These are phyloP conservation scores for Mortierella sp. DNA, from an alignment of 371 early-diverging fungal species.

Conservation along the genomic window DNA sequence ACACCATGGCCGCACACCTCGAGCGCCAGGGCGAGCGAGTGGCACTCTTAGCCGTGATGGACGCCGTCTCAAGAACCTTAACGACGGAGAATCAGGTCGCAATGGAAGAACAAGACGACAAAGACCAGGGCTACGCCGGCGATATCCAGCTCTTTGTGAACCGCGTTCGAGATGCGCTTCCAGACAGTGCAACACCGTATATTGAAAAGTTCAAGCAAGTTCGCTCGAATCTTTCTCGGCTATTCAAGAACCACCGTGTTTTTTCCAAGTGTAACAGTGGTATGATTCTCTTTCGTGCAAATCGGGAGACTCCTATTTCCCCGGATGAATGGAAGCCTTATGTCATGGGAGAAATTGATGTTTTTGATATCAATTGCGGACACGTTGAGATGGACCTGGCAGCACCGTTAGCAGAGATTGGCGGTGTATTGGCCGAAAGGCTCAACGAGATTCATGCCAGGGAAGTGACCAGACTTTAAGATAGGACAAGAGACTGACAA, in stretches of 20 bases:
- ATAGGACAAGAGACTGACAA: too few relatives aligned
- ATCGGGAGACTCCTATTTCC: background rate
- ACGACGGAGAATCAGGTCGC: background rate
- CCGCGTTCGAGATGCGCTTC: background rate
- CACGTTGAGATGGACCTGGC: slow-evolving; percentile 5
- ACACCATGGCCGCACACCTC: slow-evolving; percentile 3
- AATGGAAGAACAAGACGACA: too few relatives aligned
- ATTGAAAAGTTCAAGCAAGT: background rate
- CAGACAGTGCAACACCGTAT: background rate
- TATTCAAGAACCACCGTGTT: background rate
- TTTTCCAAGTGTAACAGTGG: background rate
- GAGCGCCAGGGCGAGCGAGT: background rate
- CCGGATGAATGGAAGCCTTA: slow-evolving; percentile 9
- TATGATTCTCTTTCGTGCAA: slow-evolving; percentile 1
- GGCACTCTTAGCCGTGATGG: background rate
- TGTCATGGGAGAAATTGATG: slow-evolving; percentile 10
- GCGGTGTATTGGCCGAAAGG: background rate
- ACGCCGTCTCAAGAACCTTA: background rate
- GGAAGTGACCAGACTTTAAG: too few relatives aligned
- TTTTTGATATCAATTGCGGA: background rate
- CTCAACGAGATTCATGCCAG: background rate
- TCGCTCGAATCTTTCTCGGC: background rate
- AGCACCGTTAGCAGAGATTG: slow-evolving; percentile 4
- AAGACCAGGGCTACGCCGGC: background rate
- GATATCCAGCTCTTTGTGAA: background rate